Conservation (phyloP, 2,329 filamentous ascomycete species). For the Fusarium sp. region DNA sequence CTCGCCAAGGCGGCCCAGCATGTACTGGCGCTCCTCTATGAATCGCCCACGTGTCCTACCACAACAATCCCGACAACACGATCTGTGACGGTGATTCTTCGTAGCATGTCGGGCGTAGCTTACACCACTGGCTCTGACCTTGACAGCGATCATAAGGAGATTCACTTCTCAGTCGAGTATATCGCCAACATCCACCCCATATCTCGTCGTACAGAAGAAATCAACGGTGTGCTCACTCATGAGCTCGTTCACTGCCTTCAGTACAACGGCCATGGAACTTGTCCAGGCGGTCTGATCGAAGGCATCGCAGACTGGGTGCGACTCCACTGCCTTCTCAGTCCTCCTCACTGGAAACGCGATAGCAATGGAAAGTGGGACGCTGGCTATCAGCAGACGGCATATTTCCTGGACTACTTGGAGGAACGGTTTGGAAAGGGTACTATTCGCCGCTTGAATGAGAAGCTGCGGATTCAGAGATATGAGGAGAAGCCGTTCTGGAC, state of each 20-base stretch:
- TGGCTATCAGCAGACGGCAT: slow-evolving; percentile 91
- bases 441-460: slow-evolving; percentile 73
- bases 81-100: slow-evolving; percentile 84
- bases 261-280: slow-evolving; percentile 70
- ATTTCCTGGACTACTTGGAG: slow-evolving; percentile 90
- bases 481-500: slow-evolving; percentile 74
- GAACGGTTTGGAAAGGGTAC: slow-evolving; percentile 67
- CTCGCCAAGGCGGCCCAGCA: slow-evolving; percentile 71
- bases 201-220: slow-evolving; percentile 65
- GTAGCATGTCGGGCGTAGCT: slow-evolving; percentile 83
- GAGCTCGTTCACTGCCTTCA: slow-evolving; percentile 97
- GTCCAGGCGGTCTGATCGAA: slow-evolving; percentile 84
- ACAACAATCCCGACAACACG: slow-evolving; percentile 71
- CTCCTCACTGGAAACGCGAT: slow-evolving; percentile 83
- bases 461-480: slow-evolving; percentile 70
- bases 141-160: slow-evolving; percentile 90
- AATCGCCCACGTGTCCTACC: slow-evolving; percentile 51
- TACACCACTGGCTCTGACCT: slow-evolving; percentile 86
- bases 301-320: slow-evolving; percentile 95
- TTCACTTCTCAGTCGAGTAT: slow-evolving; percentile 86
- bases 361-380: slow-evolving; percentile 76
- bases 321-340: slow-evolving; percentile 74
- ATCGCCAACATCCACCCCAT: slow-evolving; percentile 61
- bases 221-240: slow-evolving; percentile 86
- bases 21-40: slow-evolving; percentile 80